These are phyloP conservation scores for Gonium pectorale DNA, from an alignment of 139 green algal species.

Conservation along the genomic window DNA sequence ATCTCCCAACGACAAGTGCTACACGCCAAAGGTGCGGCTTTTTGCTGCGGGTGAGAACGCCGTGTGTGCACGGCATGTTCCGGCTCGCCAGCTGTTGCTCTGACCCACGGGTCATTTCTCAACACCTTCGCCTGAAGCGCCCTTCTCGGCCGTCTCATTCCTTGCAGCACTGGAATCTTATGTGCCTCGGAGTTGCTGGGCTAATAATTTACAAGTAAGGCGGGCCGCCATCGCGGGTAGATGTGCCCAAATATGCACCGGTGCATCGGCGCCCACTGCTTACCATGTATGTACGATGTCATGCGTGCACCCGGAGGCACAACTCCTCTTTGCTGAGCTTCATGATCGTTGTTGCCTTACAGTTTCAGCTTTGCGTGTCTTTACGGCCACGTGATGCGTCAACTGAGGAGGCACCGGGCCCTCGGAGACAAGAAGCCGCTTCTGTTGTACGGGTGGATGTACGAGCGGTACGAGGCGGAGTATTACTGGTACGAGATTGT, in stretches of 20 bases:
- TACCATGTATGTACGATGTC: no score
- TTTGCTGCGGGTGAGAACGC: background rate
- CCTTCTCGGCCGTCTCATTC: no score
- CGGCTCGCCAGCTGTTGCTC: no score
- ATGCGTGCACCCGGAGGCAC: no score
- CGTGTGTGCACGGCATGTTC: no score
- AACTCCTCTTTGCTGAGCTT: no score
- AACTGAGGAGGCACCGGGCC: background rate
- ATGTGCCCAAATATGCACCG: no score
- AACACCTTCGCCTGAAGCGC: no score
- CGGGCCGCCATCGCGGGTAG: no score
- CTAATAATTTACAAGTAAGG: constrained; percentile 25
- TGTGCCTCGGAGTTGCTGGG: background rate
- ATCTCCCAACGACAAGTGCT: constrained; percentile 19
- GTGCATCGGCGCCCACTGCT: no score
- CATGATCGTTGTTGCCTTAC: no score
- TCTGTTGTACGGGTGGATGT: constrained; percentile 52
- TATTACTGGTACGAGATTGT: constrained; percentile 47
- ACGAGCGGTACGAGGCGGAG: constrained; percentile 46
- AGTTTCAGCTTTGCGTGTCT: constrained; percentile 16
- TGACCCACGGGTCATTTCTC: no score
- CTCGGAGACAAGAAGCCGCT: constrained; percentile 43
- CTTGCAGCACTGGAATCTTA: constrained; percentile 36
- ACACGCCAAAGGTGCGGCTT: constrained; percentile 29
- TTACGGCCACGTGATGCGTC: constrained; percentile 11